phyloP scores from a whole-genome alignment of 1,139 yeast genomes.

The Tardiomyces blankii region DNA sequence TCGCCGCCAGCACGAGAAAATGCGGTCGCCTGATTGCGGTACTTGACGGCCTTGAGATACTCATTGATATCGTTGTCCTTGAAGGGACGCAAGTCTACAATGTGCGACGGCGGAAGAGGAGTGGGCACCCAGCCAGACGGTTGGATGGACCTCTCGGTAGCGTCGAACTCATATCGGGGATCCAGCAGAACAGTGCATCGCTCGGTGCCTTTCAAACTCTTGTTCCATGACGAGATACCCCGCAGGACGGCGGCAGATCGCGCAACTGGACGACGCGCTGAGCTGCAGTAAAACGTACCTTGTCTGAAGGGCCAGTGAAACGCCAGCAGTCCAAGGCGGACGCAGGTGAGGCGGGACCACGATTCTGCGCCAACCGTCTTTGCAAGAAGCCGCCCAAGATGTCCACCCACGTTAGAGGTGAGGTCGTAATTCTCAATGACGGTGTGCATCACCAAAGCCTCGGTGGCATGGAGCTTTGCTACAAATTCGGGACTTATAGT shows the following conservation, averaged over 20 bases:
- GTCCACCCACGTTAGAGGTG: conserved; percentile 26
- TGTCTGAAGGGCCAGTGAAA: conserved; percentile 40
- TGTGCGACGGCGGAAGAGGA: conserved; percentile 32
- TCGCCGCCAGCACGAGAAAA: conserved; percentile 30
- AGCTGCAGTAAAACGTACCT: conserved; percentile 30
- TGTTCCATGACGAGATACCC: conserved; percentile 31
- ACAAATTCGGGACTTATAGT: conserved; percentile 18
- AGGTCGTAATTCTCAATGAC: conserved; percentile 30
- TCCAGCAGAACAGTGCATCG: conserved; percentile 31
- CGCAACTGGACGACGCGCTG: conserved; percentile 32
- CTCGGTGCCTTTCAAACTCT: conserved; percentile 16
- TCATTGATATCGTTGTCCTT: conserved; percentile 24
- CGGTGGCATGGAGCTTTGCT: conserved; percentile 29
- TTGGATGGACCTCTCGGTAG: conserved; percentile 26
- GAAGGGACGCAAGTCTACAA: conserved; percentile 32
- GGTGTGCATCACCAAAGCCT: conserved; percentile 32
- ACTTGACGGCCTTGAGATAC: conserved; percentile 32
- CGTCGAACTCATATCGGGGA: conserved; percentile 29
- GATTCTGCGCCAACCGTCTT: conserved; percentile 27
- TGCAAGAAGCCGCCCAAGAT: conserved; percentile 20
- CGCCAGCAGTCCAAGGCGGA: conserved; percentile 32
- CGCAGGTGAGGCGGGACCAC: conserved; percentile 24
- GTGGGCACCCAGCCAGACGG: conserved; percentile 33
- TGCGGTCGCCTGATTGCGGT: conserved; percentile 30
- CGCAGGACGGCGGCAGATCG: conserved; percentile 32